A percentile compares a stretch with the other conserved stretches of the same genome.
Evolutionary conservation across 208 protist species (phyloP).

Genomic region (Plasmodiophora brassicae): DNA sequence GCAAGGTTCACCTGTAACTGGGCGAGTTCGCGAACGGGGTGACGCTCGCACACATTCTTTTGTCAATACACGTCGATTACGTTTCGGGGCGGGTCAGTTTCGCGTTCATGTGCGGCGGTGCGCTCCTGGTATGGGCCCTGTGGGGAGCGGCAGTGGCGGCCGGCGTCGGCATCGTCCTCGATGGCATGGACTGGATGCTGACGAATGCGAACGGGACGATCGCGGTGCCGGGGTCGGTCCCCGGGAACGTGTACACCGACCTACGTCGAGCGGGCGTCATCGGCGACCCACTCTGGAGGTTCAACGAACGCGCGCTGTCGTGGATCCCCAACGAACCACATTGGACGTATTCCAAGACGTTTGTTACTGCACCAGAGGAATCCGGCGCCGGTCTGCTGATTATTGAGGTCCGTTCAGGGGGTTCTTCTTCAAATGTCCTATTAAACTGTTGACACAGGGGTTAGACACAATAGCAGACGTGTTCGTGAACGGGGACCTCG

Average conservation of each 20-base stretch:
- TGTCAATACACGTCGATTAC: too few relatives aligned
- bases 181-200: background rate
- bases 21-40: too few relatives aligned
- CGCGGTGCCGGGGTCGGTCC: background rate
- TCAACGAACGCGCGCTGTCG: background rate
- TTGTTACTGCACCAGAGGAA: background rate
- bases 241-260: background rate
- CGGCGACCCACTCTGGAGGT: background rate
- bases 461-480: background rate
- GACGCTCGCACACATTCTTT: too few relatives aligned
- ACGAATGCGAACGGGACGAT: background rate
- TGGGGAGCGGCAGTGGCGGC: too few relatives aligned
- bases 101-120: too few relatives aligned
- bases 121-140: too few relatives aligned
- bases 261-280: background rate
- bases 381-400: background rate
- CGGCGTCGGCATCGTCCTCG: background rate
- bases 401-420: background rate
- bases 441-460: background rate
- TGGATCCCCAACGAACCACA: background rate
- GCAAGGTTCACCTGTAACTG: too few relatives aligned
- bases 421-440: background rate
- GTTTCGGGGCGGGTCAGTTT: too few relatives aligned
- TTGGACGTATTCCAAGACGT: background rate
- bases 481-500: background rate